These are phyloP conservation scores for Schizothecium vesticola DNA, from an alignment of 495 filamentous ascomycete species.

Conservation along the genomic window DNA sequence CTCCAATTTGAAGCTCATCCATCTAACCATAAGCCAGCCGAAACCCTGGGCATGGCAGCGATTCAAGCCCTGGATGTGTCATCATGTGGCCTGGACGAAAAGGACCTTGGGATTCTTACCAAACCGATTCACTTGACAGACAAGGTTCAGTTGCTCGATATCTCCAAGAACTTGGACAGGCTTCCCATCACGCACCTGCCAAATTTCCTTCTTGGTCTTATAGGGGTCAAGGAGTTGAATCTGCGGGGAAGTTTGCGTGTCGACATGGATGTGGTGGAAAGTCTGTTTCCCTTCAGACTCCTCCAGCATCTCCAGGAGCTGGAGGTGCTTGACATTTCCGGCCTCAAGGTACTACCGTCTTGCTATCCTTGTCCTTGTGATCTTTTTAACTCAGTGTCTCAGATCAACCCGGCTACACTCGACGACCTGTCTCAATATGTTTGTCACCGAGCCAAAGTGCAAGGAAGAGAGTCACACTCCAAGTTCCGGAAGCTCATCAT, in stretches of 20 bases:
- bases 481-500: constrained; percentile 64
- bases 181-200: constrained; percentile 40
- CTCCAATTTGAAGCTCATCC: background rate
- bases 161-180: constrained; percentile 69
- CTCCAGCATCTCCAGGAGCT: constrained; percentile 43
- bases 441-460: constrained; percentile 41
- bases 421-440: constrained; percentile 48
- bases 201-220: constrained; percentile 17
- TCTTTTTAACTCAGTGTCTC: background rate
- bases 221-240: constrained; percentile 47
- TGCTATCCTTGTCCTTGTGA: background rate
- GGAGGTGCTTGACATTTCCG: constrained; percentile 65
- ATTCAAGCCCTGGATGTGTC: constrained; percentile 31
- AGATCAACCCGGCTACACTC: constrained; percentile 51
- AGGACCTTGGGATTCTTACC: constrained; percentile 29
- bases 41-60: constrained; percentile 20
- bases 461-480: constrained; percentile 57
- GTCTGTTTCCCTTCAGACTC: constrained; percentile 22
- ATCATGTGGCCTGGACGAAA: constrained; percentile 25
- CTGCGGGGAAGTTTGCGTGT: constrained; percentile 80
- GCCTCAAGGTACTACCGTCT: constrained; percentile 50
- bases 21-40: constrained; percentile 11
- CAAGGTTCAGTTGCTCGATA: constrained; percentile 49
- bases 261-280: constrained; percentile 39
- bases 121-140: constrained; percentile 34